Conservation (phyloP, 2,329 filamentous ascomycete species). For the Scorias spongiosa region DNA sequence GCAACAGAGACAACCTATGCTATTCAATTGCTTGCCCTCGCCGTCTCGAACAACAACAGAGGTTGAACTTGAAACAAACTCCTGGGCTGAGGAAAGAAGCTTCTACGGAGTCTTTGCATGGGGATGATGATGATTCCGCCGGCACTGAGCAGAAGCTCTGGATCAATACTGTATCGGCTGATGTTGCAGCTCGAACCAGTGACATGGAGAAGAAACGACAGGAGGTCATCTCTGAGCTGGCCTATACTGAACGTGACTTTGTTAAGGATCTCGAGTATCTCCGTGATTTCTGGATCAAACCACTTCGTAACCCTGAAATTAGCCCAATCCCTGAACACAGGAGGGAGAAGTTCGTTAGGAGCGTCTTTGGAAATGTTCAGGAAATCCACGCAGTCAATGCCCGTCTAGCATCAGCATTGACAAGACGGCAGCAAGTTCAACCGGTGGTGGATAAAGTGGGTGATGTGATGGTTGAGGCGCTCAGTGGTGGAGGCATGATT, state of each 20-base stretch:
- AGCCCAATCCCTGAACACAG: conserved; percentile 82
- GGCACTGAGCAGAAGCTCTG: conserved; percentile 88
- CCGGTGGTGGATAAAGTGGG: conserved; percentile 81
- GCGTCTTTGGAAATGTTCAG: conserved; percentile 89
- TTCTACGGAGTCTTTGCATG: conserved; percentile 55
- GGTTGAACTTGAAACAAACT: conserved; percentile 83
- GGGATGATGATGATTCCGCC: conserved; percentile 62
- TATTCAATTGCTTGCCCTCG: conserved; percentile 96
- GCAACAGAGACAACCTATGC: conserved; percentile 84
- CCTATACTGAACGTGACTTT: conserved; percentile 97
- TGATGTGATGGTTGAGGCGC: conserved; percentile 86
- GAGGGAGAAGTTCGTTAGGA: conserved; percentile 79
- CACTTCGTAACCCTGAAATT: conserved; percentile 57
- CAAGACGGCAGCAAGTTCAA: conserved; percentile 75
- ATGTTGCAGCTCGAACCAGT: conserved; percentile 75
- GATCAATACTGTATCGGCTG: conserved; percentile 97
- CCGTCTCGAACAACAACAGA: conserved; percentile 83
- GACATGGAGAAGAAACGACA: conserved; percentile 95
- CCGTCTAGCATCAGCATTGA: conserved; percentile 72
- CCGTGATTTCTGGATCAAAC: conserved; percentile 96
- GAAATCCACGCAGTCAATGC: conserved; percentile 91
- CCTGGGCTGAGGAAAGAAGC: conserved; percentile 65
- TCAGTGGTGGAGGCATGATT: conserved; percentile 19
- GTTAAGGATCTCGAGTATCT: conserved; percentile 98
- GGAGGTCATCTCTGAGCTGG: conserved; percentile 94